Percentiles rank a stretch among this genome's conserved stretches.
These are phyloP conservation scores for Yamadazyma diddensiae DNA, from an alignment of 1,139 yeast species.

Conservation along the genomic window DNA sequence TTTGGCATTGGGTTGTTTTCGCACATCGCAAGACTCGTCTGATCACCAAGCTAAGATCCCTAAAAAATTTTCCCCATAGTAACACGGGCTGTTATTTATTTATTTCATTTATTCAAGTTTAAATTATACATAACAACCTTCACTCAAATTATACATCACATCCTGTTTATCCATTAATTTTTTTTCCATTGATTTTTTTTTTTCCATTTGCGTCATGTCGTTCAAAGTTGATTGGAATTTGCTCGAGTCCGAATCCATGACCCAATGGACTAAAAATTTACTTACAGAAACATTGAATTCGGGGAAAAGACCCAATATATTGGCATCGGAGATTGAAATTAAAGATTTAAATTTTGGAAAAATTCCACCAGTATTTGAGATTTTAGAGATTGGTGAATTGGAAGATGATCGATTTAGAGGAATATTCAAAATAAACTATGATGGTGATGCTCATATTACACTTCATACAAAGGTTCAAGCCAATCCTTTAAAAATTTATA, in stretches of 20 bases:
- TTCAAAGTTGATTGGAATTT: slow-evolving; percentile 79
- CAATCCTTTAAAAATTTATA: slow-evolving; percentile 72
- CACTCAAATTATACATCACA: too few species aligned
- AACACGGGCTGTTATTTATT: slow-evolving; percentile 2
- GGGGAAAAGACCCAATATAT: slow-evolving; percentile 69
- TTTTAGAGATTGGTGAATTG: slow-evolving; percentile 81
- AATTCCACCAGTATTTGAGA: slow-evolving; percentile 75
- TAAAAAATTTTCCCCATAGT: slow-evolving; percentile 1
- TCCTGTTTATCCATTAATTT: too few species aligned
- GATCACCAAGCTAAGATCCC: slow-evolving; percentile 3
- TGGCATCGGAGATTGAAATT: slow-evolving; percentile 72
- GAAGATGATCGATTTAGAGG: slow-evolving; percentile 81
- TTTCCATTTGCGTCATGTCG: too few species aligned
- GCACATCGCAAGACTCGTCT: slow-evolving; percentile 4
- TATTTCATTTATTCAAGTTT: too few species aligned
- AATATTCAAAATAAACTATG: slow-evolving; percentile 75
- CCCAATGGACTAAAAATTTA: slow-evolving; percentile 64
- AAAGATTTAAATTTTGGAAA: slow-evolving; percentile 77
- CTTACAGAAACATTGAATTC: slow-evolving; percentile 77
- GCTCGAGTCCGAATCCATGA: slow-evolving; percentile 66
- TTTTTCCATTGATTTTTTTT: too few species aligned
- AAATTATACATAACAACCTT: too few species aligned
- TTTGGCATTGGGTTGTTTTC: too few species aligned
- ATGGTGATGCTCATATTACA: slow-evolving; percentile 78
- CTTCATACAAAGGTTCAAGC: slow-evolving; percentile 84